Evolutionary conservation across 208 protist species (phyloP), one percentile per base, ranked within the genome.

Genomic region (Leishmania major): DNA sequence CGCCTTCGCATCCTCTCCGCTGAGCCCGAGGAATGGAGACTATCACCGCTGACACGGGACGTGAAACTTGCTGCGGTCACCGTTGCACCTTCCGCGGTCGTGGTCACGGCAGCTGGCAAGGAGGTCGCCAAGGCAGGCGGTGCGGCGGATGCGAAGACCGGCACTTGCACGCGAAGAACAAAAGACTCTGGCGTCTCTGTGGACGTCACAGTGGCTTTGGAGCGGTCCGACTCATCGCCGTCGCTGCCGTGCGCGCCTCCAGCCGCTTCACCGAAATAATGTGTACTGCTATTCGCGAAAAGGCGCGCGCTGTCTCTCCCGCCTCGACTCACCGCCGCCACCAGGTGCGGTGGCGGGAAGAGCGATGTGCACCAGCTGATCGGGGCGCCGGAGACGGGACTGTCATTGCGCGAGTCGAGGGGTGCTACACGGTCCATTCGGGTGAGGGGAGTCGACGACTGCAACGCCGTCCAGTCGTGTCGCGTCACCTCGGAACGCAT

Each of bases 121-220:
- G 49, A 47, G 40, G 13, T 2, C 28, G 13, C 53, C 72, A 85
- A 67, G 40, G 72, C 72, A 1, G 82, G 82, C 11, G 77, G 76
- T 25, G 43, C 69, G 49, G 70, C n/a, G 25, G 77, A 66, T 19
- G 78, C 60, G 45, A 82, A 85, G 51, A 85, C 69, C 17, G 82
- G 82, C 43, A 85, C 82, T 28, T 76, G 82, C 37, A 85, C 82
- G 43, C 77, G 72, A 22, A 85, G 53, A 10, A 85, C 35, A 57
- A 85, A 75, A 10, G 73, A 81, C 4, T 84, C 76, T 2, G 64
- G 51, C 35, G 53, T 40, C 73, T 59, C 47, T 15, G n/a, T 22
- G 47, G 47, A 11, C n/a, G 17, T 22, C 25, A 31, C 51, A 40
- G 71, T 40, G 47, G n/a, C 71, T 19, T 35, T 25, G 15, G 31